Base-by-base conservation (phyloP, 495 filamentous ascomycete genomes). In the Penicillium cataractarum region DNA sequence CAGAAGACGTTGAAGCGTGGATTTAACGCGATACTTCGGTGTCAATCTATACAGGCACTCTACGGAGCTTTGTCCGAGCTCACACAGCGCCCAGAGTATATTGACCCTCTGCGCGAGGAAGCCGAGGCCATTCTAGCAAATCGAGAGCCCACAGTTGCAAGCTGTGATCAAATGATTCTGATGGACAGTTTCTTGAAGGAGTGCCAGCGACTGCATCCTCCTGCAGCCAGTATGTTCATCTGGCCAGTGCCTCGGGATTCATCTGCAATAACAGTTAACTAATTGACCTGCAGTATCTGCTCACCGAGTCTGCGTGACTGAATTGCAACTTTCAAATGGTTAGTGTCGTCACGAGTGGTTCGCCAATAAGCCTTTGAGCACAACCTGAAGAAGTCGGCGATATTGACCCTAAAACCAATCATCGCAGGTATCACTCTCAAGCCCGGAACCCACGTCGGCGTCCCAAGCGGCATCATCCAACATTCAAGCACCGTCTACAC, bases 151-250 rank as follows among this genome's bases (percentile, higher is more conserved):
- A 67, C 57, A 26, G 54, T 64, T 17, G 15, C 57, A 8, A 62
- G 55, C 12, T 71, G 69, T 39, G 48, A 67, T 61, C 55, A 31
- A 53, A 68, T 65, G 63, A 58, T 66, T 6, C n/a, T 62, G 42
- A 33, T 70, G 32, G 71, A 76, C 26, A 71, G 67, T 57, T 72
- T 76, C 44, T 37, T 74, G 17, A 76, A 74, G 32, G 73, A 76
- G 50, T 71, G 65, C 48, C 67, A 65, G 58, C 65, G 71, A 7
- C 40, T 74, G 39, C 66, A 69, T 48, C 69, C 66, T 21, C 69
- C 69, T 59, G 62, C 69, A 56, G 66, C 69, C 24, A 54, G 69
- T 71, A 60, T 58, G 62, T 65, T 22, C 37, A 66, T 65, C 48
- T 52, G 29, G 33, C 29, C 39, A 40, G 46, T 8, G 10, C n/a